Conservation (phyloP, 2,329 filamentous ascomycete species). For the Gremmenia infestans region DNA sequence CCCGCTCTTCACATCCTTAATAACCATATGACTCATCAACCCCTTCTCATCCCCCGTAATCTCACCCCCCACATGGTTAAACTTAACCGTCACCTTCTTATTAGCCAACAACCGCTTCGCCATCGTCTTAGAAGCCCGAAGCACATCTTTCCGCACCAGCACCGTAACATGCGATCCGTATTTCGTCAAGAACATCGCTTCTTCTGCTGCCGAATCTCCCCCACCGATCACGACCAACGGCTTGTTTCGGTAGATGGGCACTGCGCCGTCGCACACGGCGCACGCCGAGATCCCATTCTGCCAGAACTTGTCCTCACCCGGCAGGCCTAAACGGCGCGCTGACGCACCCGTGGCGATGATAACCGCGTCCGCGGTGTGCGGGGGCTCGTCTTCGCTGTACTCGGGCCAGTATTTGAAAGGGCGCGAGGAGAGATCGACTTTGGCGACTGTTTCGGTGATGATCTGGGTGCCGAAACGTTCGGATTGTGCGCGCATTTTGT, state of each 20-base stretch:
- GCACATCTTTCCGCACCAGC: slow-evolving; percentile 78
- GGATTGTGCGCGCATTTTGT: slow-evolving; percentile 89
- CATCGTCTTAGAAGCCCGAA: slow-evolving; percentile 90
- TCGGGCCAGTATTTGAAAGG: slow-evolving; percentile 95
- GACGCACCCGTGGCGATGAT: slow-evolving; percentile 96
- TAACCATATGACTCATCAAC: slow-evolving; percentile 80
- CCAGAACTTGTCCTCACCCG: slow-evolving; percentile 95
- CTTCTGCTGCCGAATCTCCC: slow-evolving; percentile 93
- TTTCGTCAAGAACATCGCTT: slow-evolving; percentile 96
- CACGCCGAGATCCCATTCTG: slow-evolving; percentile 94
- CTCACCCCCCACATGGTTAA: slow-evolving; percentile 76
- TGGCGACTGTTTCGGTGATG: slow-evolving; percentile 85
- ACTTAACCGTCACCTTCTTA: slow-evolving; percentile 86
- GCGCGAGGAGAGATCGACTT: slow-evolving; percentile 74
- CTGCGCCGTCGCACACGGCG: slow-evolving; percentile 93
- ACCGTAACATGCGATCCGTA: slow-evolving; percentile 95
- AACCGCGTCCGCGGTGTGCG: slow-evolving; percentile 83
- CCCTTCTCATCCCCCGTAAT: slow-evolving; percentile 80
- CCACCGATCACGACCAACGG: slow-evolving; percentile 93
- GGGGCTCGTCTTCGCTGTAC: slow-evolving; percentile 71
- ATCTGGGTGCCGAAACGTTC: slow-evolving; percentile 89
- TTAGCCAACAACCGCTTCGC: slow-evolving; percentile 75
- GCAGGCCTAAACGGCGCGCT: slow-evolving; percentile 73
- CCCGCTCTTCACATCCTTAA: slow-evolving; percentile 75
- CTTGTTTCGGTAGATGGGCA: slow-evolving; percentile 97